Base-by-base conservation (phyloP, 148 eudicot genomes). In the Suaeda aralocaspica region DNA sequence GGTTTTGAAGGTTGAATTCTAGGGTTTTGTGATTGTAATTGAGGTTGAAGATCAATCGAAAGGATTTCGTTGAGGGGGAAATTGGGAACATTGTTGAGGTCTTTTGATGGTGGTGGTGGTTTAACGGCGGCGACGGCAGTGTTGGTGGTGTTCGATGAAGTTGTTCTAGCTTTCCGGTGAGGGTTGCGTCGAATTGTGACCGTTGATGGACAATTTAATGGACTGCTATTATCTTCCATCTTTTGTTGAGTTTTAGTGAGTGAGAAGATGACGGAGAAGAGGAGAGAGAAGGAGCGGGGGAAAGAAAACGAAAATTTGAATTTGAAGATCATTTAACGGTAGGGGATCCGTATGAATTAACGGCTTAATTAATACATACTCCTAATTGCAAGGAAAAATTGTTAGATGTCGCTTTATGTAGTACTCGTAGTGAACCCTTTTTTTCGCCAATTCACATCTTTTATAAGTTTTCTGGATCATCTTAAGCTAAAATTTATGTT, bases 141-240 rank as follows among this genome's bases (percentile, higher is more conserved):
- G n/a, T 65, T 56, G 66, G 84, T 22, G 44, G 57, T 66, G 69
- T 48, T 39, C 5, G 83, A 59, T 0, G 92, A 86, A 0, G 90
- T 84, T 0, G 90, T 70, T 2, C 97, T 74, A 0, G 89, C 97
- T 39, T 70, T 76, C 1, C 95, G 92, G 22, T 12, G 86, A 3
- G 97, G 97, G 62, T 91, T 91, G 2, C 97, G 85, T 10, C 97
- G 91, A 61, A 87, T 60, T 29, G 87, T 89, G 48, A 87, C 78
- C 26, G 91, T 82, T 59, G 33, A 50, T 1, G 89, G 86, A 49
- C 83, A 80, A 55, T 78, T 69, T 34, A 83, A 80, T 12, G 70
- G 57, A 44, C 49, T n/a, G n/a, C n/a, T 50, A 4, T 3, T 1
- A 29, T 26, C 59, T 24, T 64, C 69, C 69, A 64, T 72, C 18